Conservation (phyloP, 176 grass and related monocot species). For the Thinopyrum elongatum region DNA sequence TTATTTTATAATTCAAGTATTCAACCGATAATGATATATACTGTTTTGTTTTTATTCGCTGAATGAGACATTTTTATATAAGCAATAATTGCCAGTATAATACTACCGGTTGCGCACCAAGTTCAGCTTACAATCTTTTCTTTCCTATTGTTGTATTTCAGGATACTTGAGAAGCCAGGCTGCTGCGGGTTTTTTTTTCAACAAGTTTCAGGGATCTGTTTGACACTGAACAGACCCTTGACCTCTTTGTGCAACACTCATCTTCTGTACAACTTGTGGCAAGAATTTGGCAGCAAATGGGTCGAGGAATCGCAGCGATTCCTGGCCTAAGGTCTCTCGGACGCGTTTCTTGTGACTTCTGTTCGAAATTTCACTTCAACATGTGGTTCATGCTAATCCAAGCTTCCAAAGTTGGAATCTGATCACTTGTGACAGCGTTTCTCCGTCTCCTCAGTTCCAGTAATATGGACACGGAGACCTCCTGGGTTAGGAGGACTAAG, state of each 20-base stretch:
- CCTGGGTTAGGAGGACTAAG: slow-evolving; percentile 60
- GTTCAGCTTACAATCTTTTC: slow-evolving; percentile 3
- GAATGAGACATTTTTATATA: background rate
- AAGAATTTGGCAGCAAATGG: slow-evolving; percentile 29
- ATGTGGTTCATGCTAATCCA: slow-evolving; percentile 34
- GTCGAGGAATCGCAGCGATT: background rate
- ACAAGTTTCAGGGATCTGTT: background rate
- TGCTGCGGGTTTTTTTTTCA: background rate
- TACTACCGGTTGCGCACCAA: slow-evolving; percentile 14
- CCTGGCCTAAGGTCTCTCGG: slow-evolving; percentile 4
- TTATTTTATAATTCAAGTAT: background rate
- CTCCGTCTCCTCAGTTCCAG: background rate
- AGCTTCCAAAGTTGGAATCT: slow-evolving; percentile 42
- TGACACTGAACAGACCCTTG: background rate
- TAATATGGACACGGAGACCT: slow-evolving; percentile 49
- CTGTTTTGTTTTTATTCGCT: slow-evolving; percentile 11
- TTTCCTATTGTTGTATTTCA: slow-evolving; percentile 24
- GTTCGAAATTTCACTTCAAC: slow-evolving; percentile 31
- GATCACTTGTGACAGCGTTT: slow-evolving; percentile 5
- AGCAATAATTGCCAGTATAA: slow-evolving; percentile 40
- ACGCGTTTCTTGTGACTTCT: slow-evolving; percentile 15
- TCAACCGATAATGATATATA: slow-evolving; percentile 2
- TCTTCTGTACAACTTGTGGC: background rate
- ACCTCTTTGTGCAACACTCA: background rate
- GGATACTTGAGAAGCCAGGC: slow-evolving; percentile 2